Evolutionary conservation across 495 filamentous ascomycete genomes (phyloP), one percentile per base, ranked within the genome.

Genomic region (Penicillium ochrochloron): DNA sequence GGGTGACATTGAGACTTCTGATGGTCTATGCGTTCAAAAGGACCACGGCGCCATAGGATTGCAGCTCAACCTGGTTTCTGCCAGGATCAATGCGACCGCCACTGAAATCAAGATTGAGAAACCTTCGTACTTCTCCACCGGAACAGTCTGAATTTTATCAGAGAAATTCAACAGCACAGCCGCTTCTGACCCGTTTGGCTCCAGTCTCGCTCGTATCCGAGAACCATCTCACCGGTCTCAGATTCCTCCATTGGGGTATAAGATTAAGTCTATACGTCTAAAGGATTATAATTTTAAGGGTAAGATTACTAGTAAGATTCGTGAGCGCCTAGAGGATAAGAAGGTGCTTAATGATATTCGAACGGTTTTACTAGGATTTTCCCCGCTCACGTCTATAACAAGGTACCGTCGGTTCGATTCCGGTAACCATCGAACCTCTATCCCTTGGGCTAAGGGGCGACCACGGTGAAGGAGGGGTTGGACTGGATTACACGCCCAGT

Each of bases 141-240:
- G 25, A 4, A 66, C 64, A 15, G 17, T 63, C 55, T 62, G 60
- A 9, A 44, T 19, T 14, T 46, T 55, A 63, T 66, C 60, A 8
- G 55, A 66, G 48, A 66, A 63, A 44, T 66, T 66, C 41, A 66
- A 59, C 4, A 66, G 48, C 35, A 66, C 55, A 59, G 41, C 60
- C 12, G 60, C 60, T 37, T 56, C 33, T 63, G 55, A 41, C 27
- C 37, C 8, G 51, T 39, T 35, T 62, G 19, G 6, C 14, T 54
- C 23, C 37, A 59, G 9, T 39, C 5, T 4, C 60, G 60, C 50
- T 66, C 64, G 29, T 66, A 66, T 27, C 60, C 64, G 0, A 66
- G 50, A 23, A 66, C 56, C 60, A 66, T 55, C 31, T 66, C 64
- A 17, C 64, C 64, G 8, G 64, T 62, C 37, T 56, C 31, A 11